Base-by-base conservation (phyloP, 2,329 filamentous ascomycete genomes). In the Aspergillus ustus region DNA sequence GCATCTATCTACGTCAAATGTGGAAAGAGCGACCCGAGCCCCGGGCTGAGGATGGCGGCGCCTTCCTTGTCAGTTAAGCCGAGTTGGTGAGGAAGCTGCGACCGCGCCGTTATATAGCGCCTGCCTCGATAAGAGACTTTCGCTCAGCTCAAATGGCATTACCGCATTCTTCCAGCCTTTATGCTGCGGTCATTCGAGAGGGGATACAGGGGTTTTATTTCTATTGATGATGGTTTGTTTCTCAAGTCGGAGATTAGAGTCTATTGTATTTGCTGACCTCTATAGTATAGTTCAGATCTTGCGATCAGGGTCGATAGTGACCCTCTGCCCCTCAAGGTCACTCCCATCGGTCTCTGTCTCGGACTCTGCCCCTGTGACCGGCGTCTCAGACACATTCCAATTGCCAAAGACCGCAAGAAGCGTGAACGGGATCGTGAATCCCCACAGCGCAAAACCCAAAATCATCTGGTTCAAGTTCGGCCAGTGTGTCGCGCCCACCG, bases 401-500 rank as follows among this genome's bases (percentile, higher is more conserved):
- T 54, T 49, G 9, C 57, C 50, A 43, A 59, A 59, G 3, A 59
- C 57, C 15, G 57, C 57, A 6, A 59, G 40, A 9, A 59, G 15
- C 1, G 57, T 54, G 25, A 59, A 59, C 7, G 57, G 57, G 20
- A 59, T 54, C 1, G 57, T 59, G 22, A 59, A 44, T 13, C 50
- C 57, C 57, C 57, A 59, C 20, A 59, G 19, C 6, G 57, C 28
- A 54, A 59, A 59, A 4, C 57, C 57, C 3, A 59, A 29, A 2
- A 48, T 37, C 57, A 59, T 59, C 50, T 59, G 57, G 22, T 59
- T 59, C 43, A 59, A 19, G 20, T 59, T 59, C 2, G 57, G 50
- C 57, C 57, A 59, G 28, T 59, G 57, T 4, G 57, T 59, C 8
- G 57, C 57, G 6, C 57, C 57, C 5, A 59, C 57, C n/a, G 57